These are phyloP conservation scores for Hymenoscyphus infarciens DNA, from an alignment of 2,329 filamentous ascomycete genomes.

Conservation along the genomic window DNA sequence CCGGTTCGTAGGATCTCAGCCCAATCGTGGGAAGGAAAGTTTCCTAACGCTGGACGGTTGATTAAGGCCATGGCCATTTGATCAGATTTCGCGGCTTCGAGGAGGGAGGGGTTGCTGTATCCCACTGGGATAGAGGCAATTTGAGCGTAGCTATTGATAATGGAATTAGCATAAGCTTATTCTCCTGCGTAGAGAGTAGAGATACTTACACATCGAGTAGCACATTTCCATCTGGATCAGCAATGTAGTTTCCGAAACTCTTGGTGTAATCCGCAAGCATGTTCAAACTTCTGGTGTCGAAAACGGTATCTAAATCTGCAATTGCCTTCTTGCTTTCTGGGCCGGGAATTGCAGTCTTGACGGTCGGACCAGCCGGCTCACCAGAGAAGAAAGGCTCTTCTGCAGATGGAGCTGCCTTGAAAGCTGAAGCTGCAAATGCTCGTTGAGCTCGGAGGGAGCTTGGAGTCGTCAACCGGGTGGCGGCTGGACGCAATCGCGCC, in stretches of 20 bases:
- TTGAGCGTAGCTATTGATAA: constrained; percentile 61
- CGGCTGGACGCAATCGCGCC: constrained; percentile 29
- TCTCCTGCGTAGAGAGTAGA: background rate
- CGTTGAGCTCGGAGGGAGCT: constrained; percentile 18
- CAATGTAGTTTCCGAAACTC: constrained; percentile 51
- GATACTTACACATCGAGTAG: constrained; percentile 46
- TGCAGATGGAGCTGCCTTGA: constrained; percentile 18
- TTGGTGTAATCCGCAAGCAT: constrained; percentile 52
- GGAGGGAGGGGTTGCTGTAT: constrained; percentile 72
- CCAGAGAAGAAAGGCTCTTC: constrained; percentile 32
- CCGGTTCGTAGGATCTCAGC: constrained; percentile 66
- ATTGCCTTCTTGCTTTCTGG: constrained; percentile 38
- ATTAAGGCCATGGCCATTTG: constrained; percentile 72
- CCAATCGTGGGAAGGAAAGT: constrained; percentile 78
- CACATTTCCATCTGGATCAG: constrained; percentile 48
- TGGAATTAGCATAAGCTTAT: constrained; percentile 16
- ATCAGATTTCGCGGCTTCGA: constrained; percentile 60
- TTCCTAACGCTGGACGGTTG: constrained; percentile 75
- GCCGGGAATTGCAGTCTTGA: constrained; percentile 40
- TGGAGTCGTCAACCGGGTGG: constrained; percentile 17
- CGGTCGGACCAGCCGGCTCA: constrained; percentile 32
- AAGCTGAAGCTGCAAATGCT: constrained; percentile 25
- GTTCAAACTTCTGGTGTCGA: constrained; percentile 50
- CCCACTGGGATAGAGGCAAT: constrained; percentile 82
- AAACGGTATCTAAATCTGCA: constrained; percentile 45